Evolutionary conservation across 495 filamentous ascomycete genomes (phyloP), one percentile per base, ranked within the genome.

Genomic region (Hypoxylon rickii): DNA sequence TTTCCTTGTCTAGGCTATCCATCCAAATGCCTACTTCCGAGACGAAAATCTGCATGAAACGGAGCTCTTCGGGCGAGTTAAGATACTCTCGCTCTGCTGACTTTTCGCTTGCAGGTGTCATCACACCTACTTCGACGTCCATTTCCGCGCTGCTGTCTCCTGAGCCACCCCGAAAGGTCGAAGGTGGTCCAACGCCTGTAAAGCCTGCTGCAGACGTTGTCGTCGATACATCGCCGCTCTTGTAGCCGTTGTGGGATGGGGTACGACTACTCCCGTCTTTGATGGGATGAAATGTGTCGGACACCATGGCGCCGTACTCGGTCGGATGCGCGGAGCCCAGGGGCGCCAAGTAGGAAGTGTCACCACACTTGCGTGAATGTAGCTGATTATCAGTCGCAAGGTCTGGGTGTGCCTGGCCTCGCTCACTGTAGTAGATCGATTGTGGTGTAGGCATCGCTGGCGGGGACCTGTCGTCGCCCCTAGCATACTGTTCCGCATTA

Each of bases 1-100:
- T 95, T 65, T 83, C 79, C 21, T 82, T 80, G 74, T 96, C 89
- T 76, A 96, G 83, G 40, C 84, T 89, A 69, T 97, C 94, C 90
- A 98, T 94, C 89, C 93, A 96, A 13, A 89, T 70, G 2, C 89
- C 92, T 12, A 98, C 88, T 59, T 96, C 89, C 63, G 96, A 90
- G 19, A 94, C 85, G 66, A 96, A 98, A 0, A 89, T 84, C 66
- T 95, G 90, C 84, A 98, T 89, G 62, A 90, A 89, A 33, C 85
- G 76, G 1, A 91, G 79, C 67, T 96, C 89, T 38, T 96, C 88
- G 2, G 85, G 83, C 11, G 81, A 81, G 51, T 81, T 82, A 19
- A 97, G 75, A 57, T 80, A 88, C 15, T 79, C 71, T 21, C 77
- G 73, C 16, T 76, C 72, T 38, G 65, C 69, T 2, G 64, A 43